A percentile compares a stretch with the other conserved stretches of the same genome.
phyloP scores from a whole-genome alignment of 2,329 filamentous ascomycete genomes.

The Colletotrichum tabaci region DNA sequence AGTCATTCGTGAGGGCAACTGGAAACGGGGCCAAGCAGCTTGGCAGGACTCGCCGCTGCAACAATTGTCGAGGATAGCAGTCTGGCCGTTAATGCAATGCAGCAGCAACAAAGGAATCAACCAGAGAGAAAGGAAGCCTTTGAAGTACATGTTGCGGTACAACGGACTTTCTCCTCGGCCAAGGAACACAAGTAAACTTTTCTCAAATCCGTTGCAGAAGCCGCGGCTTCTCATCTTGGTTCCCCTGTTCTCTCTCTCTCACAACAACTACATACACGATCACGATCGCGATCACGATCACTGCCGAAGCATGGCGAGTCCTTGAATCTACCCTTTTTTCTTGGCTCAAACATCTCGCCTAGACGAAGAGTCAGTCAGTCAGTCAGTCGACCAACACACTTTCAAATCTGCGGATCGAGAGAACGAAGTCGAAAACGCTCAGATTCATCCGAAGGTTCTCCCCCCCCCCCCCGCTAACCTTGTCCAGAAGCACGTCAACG shows the following conservation, averaged over 20 bases:
- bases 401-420: background rate
- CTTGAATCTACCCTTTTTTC: background rate
- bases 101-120: background rate
- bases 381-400: background rate
- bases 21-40: conserved; percentile 11
- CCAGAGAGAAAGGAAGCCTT: background rate
- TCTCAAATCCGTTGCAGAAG: conserved; percentile 12
- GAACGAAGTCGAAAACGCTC: background rate
- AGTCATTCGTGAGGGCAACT: conserved; percentile 1
- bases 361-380: background rate
- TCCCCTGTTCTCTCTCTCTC: background rate
- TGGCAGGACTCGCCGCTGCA: background rate
- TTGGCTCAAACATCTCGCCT: conserved; percentile 16
- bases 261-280: background rate
- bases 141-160: background rate
- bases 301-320: background rate
- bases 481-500: conserved; percentile 18
- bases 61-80: background rate
- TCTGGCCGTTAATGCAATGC: too few relatives aligned
- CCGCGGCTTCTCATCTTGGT: conserved; percentile 30
- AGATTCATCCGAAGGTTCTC: background rate
- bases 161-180: background rate
- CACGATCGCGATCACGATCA: background rate
- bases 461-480: background rate
- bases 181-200: conserved; percentile 11